These are phyloP conservation scores for Benincasa hispida DNA, from an alignment of 306 rosid genomes.

Conservation along the genomic window DNA sequence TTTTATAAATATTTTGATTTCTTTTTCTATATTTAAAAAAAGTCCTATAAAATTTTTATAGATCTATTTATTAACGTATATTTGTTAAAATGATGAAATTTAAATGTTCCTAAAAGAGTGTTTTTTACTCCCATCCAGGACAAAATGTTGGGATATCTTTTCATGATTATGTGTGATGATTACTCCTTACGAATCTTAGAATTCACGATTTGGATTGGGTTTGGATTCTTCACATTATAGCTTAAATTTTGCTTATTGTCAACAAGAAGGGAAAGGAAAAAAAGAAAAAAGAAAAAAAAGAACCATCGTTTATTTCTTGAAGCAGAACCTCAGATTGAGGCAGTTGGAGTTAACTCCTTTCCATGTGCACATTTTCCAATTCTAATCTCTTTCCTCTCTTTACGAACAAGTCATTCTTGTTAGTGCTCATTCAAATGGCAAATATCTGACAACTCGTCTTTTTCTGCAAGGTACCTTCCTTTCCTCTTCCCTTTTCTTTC, in stretches of 20 bases:
- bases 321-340: background rate
- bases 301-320: background rate
- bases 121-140: background rate
- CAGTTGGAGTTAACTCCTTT: background rate
- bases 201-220: background rate
- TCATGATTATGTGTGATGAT: background rate
- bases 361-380: background rate
- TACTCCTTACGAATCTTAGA: conserved; percentile 5
- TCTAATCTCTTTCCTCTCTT: background rate
- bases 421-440: background rate
- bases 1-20: too few species aligned
- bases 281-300: background rate
- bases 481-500: too few species aligned
- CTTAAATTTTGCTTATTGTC: background rate
- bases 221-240: background rate
- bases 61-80: background rate
- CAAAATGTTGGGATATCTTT: background rate
- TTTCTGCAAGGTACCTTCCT: background rate
- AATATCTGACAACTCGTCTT: background rate
- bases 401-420: background rate
- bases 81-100: background rate
- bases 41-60: too few species aligned
- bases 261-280: background rate
- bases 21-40: too few species aligned
- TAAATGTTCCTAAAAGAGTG: background rate